Evolutionary conservation across 1,284 basidiomycete genomes (phyloP).

Genomic region (Leccinum ponderosum): DNA sequence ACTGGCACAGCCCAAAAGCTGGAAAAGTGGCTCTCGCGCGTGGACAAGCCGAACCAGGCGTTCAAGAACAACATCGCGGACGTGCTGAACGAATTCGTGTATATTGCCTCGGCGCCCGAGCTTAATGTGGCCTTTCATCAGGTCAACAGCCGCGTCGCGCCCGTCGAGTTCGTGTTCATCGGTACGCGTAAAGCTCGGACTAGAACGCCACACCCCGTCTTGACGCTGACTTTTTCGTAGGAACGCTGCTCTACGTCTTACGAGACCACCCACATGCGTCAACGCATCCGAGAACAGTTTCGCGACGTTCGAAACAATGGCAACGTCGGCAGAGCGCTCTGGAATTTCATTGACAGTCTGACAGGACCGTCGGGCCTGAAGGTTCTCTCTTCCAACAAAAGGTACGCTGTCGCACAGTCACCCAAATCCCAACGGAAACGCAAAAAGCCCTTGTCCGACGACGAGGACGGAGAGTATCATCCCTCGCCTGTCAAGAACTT

Average conservation of each 20-base stretch:
- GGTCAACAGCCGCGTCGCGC: conserved; percentile 61
- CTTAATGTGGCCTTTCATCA: conserved; percentile 48
- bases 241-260: conserved; percentile 57
- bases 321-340: conserved; percentile 52
- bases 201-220: neutral
- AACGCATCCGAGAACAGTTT: conserved; percentile 46
- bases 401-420: neutral
- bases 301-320: conserved; percentile 62
- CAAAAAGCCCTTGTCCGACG: conserved; percentile 35
- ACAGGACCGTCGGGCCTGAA: conserved; percentile 35
- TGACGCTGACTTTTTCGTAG: conserved; percentile 32
- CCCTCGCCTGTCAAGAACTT: conserved; percentile 41
- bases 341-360: conserved; percentile 51
- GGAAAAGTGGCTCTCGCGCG: conserved; percentile 54
- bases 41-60: conserved; percentile 41
- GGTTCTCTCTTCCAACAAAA: conserved; percentile 20
- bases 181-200: conserved; percentile 39
- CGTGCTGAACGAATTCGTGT: conserved; percentile 52
- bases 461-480: conserved; percentile 49
- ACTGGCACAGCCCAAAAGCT: conserved; percentile 52
- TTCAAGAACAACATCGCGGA: conserved; percentile 53
- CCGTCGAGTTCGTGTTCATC: conserved; percentile 74
- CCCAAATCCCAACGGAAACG: conserved; percentile 34
- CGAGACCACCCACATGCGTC: conserved; percentile 48
- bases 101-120: conserved; percentile 44